phyloP scores from a whole-genome alignment of 371 early-diverging fungal genomes.

The Apophysomyces sp. region DNA sequence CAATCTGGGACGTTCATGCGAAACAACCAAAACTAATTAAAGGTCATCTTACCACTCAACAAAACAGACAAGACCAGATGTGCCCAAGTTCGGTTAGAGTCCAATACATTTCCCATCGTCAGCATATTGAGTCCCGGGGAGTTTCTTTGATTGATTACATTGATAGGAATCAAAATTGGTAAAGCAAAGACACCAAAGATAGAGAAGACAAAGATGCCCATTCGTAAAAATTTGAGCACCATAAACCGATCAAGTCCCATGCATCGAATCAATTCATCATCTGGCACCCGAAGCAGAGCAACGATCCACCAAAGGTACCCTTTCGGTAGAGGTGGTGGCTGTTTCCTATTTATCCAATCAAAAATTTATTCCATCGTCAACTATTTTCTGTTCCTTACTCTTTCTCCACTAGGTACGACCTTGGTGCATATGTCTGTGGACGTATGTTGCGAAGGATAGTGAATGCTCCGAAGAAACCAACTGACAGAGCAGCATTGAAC shows the following conservation, averaged over 20 bases:
- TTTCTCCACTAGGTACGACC: constrained; percentile 65
- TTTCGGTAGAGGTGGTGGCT: constrained; percentile 56
- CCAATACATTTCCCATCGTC: constrained; percentile 67
- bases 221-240: constrained; percentile 71
- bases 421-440: constrained; percentile 68
- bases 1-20: not conserved
- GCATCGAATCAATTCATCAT: constrained; percentile 55
- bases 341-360: constrained; percentile 35
- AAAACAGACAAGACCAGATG: constrained; percentile 64
- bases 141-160: constrained; percentile 46
- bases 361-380: not conserved
- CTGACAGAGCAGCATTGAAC: constrained; percentile 64
- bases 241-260: constrained; percentile 80
- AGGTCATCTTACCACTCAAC: constrained; percentile 48
- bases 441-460: constrained; percentile 54
- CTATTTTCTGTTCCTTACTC: constrained; percentile 31
- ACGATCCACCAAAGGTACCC: constrained; percentile 64
- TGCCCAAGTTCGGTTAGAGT: constrained; percentile 60
- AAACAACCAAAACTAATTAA: too few species aligned
- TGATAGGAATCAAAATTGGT: constrained; percentile 69
- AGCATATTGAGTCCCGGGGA: constrained; percentile 44
- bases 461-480: constrained; percentile 57
- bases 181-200: constrained; percentile 58
- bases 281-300: constrained; percentile 52
- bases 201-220: constrained; percentile 56